Base-by-base conservation (phyloP, 192 early-diverging fungal genomes). In the Funneliformis mosseae region DNA sequence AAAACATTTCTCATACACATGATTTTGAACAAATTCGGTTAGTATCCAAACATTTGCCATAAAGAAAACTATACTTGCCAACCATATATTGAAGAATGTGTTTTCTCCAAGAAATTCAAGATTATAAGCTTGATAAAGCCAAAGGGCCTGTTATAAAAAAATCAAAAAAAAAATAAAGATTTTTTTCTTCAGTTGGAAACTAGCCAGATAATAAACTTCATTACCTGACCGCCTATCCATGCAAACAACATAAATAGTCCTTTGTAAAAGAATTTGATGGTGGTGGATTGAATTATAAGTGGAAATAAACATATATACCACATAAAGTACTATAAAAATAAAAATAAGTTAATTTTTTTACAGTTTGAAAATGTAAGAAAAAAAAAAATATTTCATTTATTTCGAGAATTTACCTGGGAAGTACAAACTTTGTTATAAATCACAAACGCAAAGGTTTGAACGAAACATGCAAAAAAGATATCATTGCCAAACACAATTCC, bases 371-470 rank as follows among this genome's bases (percentile, higher is more conserved):
- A 43, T 16, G n/a, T n/a, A n/a, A n/a, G n/a, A n/a, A n/a, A 39
- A 69, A 23, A 41, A 70, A 25, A 12, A 33, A 55, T n/a, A 77
- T 45, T 41, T 25, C 1, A 6, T 50, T 1, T 16, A 9, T 25
- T 18, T 16, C 16, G 8, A 8, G 6, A 27, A 42, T 68, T 78
- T 88, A 94, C 93, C 93, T 97, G 95, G 27, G 96, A 93, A 1
- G 98, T 99, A 83, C 93, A 95, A 69, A 98, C 98, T 87, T 98
- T 98, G 88, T 99, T 98, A 81, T 93, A 93, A 28, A 93, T 91
- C 8, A 99, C 97, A 90, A 99, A 99, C 1, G 91, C 91, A 89
- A 97, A 97, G 0, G 97, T 99, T 78, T 99, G 98, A 42, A 93
- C 83, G 86, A 98, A 98, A 23, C 89, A 90, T 6, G 95, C 94